Percentiles rank a stretch among this genome's conserved stretches.
Evolutionary conservation across 2,329 filamentous ascomycete genomes (phyloP).

Genomic region (Fusarium sp.): DNA sequence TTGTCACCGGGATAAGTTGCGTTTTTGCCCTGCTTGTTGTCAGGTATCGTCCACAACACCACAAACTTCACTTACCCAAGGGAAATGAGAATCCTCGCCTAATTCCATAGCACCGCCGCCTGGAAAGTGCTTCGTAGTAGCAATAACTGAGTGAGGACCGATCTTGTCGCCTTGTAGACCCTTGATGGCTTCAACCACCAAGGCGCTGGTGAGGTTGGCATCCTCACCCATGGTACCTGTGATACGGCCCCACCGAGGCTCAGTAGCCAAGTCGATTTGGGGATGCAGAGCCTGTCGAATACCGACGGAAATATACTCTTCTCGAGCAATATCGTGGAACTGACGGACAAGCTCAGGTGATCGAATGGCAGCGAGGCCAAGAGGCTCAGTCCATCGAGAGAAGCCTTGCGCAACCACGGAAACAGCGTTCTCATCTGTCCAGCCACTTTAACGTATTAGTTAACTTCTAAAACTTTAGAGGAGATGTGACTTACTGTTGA

Average conservation of each 20-base stretch:
- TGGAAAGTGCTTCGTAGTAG: constrained; percentile 66
- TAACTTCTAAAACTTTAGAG: background rate
- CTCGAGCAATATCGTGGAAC: constrained; percentile 62
- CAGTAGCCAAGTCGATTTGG: constrained; percentile 63
- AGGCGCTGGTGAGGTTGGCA: constrained; percentile 54
- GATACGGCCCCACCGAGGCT: constrained; percentile 63
- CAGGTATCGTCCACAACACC: constrained; percentile 29
- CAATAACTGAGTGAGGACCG: constrained; percentile 58
- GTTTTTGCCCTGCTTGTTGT: constrained; percentile 59
- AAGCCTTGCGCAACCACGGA: constrained; percentile 53
- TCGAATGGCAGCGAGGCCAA: constrained; percentile 63
- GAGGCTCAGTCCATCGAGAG: constrained; percentile 63
- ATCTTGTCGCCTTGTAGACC: constrained; percentile 60
- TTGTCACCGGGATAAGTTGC: constrained; percentile 62
- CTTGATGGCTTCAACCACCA: constrained; percentile 59
- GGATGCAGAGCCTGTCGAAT: constrained; percentile 62
- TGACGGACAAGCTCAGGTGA: constrained; percentile 56
- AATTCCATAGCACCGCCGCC: constrained; percentile 61
- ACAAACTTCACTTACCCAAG: constrained; percentile 40
- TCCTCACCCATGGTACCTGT: constrained; percentile 62
- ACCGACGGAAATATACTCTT: constrained; percentile 59
- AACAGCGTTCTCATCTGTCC: constrained; percentile 52
- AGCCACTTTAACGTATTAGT: constrained; percentile 39
- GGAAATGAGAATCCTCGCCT: constrained; percentile 65
- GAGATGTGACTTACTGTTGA: constrained; percentile 48